Base-by-base conservation (phyloP, 805 yeast species). In the Metschnikowia koreensis region DNA sequence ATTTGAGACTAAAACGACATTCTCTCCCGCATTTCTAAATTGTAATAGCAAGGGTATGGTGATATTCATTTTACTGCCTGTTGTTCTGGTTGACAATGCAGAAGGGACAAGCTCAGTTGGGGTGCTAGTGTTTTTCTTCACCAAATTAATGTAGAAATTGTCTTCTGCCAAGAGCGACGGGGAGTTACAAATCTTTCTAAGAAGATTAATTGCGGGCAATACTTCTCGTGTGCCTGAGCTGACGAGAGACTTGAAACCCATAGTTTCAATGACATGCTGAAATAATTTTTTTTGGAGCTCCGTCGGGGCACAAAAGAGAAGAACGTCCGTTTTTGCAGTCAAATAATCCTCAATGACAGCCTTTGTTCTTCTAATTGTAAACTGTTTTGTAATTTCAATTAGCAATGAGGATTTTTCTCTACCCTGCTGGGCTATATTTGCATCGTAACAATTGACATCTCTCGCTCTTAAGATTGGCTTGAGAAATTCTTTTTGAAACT, bases 1-100 rank as follows among this genome's bases (percentile, higher is more conserved):
- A 56, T 93, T 90, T 0, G 97, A 91, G 0, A 92, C 87, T 27
- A 93, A 67, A 1, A 93, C 97, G 2, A 86, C 82, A 64, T 92
- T 93, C 62, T 93, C 97, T 7, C 67, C 60, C 3, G 62, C 57
- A 1, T 60, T 52, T 28, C 66, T 65, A 2, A 89, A 75, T 41
- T 79, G 79, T 1, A 72, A 65, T 5, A 94, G 57, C 9, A 92
- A 64, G 2, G 80, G 76, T 34, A 82, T 74, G 7, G 93, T 67
- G 0, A 86, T 73, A 41, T 72, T 70, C 27, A 91, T 70, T 63
- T 93, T 93, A 2, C 97, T 96, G 1, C 60, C 53, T 1, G 58
- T 51, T 6, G 56, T 51, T 15, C 54, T 29, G 11, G 38, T 41
- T 6, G 57, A 33, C 6, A 60, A 47, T 2, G 48, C 72, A 0